These are phyloP conservation scores for Sugiyamaella paludigena DNA, from an alignment of 1,139 yeast genomes.

Conservation along the genomic window DNA sequence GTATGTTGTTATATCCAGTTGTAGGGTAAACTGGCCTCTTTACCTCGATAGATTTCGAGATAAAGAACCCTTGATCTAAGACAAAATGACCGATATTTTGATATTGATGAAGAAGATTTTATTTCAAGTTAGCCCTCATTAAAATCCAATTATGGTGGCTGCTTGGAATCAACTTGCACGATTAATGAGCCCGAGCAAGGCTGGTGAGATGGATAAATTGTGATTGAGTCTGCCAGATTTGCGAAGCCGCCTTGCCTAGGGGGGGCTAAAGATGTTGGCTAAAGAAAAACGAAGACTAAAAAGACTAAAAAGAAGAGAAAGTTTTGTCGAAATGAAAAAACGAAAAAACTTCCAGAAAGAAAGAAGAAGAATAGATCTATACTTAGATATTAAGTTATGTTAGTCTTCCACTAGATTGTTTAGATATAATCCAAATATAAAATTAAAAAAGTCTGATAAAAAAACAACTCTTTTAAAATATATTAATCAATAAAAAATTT, in stretches of 20 bases:
- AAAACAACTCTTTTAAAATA: too few species aligned
- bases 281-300: background rate
- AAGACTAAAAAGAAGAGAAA: background rate
- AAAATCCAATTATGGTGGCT: slow-evolving; percentile 25
- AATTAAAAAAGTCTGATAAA: too few species aligned
- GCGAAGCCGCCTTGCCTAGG: slow-evolving; percentile 13
- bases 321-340: background rate
- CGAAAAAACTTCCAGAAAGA: background rate
- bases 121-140: background rate
- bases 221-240: slow-evolving; percentile 22
- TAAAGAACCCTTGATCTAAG: slow-evolving; percentile 17
- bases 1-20: background rate
- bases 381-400: background rate
- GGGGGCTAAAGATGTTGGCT: slow-evolving; percentile 2
- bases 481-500: too few species aligned
- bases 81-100: background rate
- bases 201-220: slow-evolving; percentile 8
- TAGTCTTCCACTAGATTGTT: too few species aligned
- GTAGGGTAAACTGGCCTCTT: slow-evolving; percentile 16
- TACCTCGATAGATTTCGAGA: slow-evolving; percentile 17
- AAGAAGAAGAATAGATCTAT: background rate
- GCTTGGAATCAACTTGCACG: slow-evolving; percentile 23
- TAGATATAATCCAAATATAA: too few species aligned
- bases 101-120: background rate
- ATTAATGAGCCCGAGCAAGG: slow-evolving; percentile 24